Base-by-base conservation (phyloP, 345 rosid species). In the Populus nigra region DNA sequence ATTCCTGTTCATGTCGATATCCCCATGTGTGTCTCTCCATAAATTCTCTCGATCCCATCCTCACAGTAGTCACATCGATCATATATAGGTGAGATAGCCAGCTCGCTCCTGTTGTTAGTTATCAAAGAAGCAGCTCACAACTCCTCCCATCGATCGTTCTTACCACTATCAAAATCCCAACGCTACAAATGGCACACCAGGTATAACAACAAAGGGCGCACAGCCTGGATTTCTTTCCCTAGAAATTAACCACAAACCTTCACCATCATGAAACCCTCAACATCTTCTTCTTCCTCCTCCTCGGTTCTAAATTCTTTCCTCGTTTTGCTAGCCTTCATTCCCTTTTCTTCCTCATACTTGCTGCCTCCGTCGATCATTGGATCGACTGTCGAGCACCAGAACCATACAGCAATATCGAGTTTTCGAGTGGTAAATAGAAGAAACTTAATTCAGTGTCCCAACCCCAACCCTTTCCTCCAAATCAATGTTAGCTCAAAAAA, bases 381-480 rank as follows among this genome's bases (percentile, higher is more conserved):
- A 36, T 89, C 95, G 0, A 57, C 74, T 0, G 10, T 25, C 1
- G 69, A 73, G 17, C 95, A 91, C 73, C 73, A 39, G 1, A 82
- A 86, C 65, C 31, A 86, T 72, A 91, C 96, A 0, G 93, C 79
- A 1, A 77, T 89, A 49, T 87, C 91, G 1, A 84, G 81, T 27
- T 91, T 89, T 63, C 80, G 93, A 29, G 75, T 91, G 7, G 8
- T 91, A 1, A 91, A 91, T 23, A 76, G 96, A 75, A 88, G 88
- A 73, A 20, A 4, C 35, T 65, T 88, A 57, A 0, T 68, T 3
- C 15, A 78, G 5, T 91, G 93, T 55, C 85, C 72, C 2, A 72
- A 73, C 68, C 8, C 8, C 0, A 88, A 80, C 59, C 86, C 86
- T 1, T 77, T 49, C 72, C 73, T 87, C 41, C 71, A 57, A 74